phyloP scores from a whole-genome alignment of 2,329 filamentous ascomycete species.

The Corniculantispora saksenae region DNA sequence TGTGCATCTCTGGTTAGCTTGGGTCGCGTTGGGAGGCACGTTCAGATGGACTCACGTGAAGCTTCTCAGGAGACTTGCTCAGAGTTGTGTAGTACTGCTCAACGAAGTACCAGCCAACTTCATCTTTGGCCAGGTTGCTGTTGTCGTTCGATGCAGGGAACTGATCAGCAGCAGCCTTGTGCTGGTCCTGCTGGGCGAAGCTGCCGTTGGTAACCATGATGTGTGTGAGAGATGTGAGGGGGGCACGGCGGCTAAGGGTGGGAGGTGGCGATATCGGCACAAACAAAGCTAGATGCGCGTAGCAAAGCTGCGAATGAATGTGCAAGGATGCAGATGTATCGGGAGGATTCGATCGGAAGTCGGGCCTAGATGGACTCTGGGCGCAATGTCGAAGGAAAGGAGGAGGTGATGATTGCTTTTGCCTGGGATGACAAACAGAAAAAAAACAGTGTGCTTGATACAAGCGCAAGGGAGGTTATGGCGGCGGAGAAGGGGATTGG shows the following conservation, averaged over 20 bases:
- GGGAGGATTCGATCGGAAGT: background rate
- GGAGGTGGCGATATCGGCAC: constrained; percentile 17
- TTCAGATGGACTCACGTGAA: constrained; percentile 62
- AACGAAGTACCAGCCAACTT: constrained; percentile 99
- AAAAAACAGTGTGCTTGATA: constrained; percentile 17
- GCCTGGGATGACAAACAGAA: constrained; percentile 20
- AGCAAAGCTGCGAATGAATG: background rate
- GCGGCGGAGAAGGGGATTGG: constrained; percentile 20
- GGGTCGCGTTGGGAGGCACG: background rate
- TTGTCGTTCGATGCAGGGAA: constrained; percentile 38
- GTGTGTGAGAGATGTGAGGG: constrained; percentile 17
- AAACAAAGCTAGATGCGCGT: constrained; percentile 1
- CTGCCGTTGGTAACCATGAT: constrained; percentile 62
- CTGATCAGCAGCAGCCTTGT: constrained; percentile 41
- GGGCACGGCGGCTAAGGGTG: constrained; percentile 10
- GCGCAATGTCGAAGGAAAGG: constrained; percentile 8
- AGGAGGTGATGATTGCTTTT: constrained; percentile 3
- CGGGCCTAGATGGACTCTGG: background rate
- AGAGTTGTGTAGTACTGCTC: constrained; percentile 99
- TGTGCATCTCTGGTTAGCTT: constrained; percentile 30
- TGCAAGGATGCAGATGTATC: background rate
- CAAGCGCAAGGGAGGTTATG: constrained; percentile 2
- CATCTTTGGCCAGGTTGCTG: constrained; percentile 72
- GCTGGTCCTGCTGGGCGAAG: constrained; percentile 47
- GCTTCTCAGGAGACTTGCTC: constrained; percentile 90